Evolutionary conservation across 164 flowering plant species (phyloP).

Genomic region (Litsea cubeba): DNA sequence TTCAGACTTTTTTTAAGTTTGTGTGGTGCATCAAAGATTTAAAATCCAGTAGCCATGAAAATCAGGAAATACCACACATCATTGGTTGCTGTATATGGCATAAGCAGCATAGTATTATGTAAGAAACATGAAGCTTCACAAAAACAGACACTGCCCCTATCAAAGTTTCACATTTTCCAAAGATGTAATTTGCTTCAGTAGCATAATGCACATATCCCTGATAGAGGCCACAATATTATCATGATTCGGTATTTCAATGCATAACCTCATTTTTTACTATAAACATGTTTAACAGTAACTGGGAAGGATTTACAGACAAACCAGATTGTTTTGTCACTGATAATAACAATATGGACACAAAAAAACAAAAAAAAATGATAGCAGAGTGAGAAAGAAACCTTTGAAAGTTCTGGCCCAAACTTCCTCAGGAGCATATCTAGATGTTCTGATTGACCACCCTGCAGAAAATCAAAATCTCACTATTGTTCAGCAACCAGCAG

Average conservation of each 20-base stretch:
- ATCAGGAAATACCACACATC: too few species aligned
- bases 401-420: conserved; percentile 44
- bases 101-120: too few species aligned
- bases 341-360: background rate
- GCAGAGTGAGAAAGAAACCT: conserved; percentile 41
- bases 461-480: conserved; percentile 10
- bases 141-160: background rate
- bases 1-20: too few species aligned
- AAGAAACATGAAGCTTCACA: too few species aligned
- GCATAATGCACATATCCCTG: background rate
- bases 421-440: conserved; percentile 41
- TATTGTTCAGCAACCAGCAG: background rate
- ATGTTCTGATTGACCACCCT: conserved; percentile 38
- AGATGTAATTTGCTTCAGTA: background rate
- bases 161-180: background rate
- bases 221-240: background rate
- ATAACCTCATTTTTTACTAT: background rate
- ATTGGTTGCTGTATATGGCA: too few species aligned
- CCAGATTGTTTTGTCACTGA: background rate
- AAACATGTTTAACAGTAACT: background rate
- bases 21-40: background rate
- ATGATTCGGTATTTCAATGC: background rate
- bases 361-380: conserved; percentile 6
- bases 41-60: too few species aligned
- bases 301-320: background rate